Evolutionary conservation across 208 protist species (phyloP), one percentile per base, ranked within the genome.

Genomic region (Plasmodiophora brassicae): DNA sequence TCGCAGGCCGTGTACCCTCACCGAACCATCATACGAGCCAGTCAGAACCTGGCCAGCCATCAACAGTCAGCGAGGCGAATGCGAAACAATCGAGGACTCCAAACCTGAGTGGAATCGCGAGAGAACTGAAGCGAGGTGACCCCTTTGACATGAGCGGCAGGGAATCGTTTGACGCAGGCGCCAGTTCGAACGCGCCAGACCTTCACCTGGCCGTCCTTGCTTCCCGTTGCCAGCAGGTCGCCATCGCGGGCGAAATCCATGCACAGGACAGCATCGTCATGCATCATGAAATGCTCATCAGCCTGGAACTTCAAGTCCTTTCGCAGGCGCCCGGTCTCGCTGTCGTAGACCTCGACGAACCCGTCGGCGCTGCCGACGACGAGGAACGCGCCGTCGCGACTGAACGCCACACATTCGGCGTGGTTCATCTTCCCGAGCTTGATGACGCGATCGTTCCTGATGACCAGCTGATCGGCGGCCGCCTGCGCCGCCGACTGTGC

Each of bases 341-440:
- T 54, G 72, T 92, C 90, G 85, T 88, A 90, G 0, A 92, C 88
- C 89, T 92, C 90, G 0, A 92, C 43, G 39, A 92, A 92, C 0
- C 90, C 90, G 71, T 92, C 90, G 20, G 88, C 45, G 0, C 50
- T 88, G 22, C 90, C 90, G 0, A 88, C 86, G 22, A 92, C 90
- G 45, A 92, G 54, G 85, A 50, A 92, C 35, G 71, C 72, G 25
- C 90, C 90, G 45, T 92, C 90, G 39, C 88, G 90, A 0, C 88
- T 90, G 84, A 92, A 92, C 32, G 46, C 43, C 0, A 86, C 90
- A 5, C 22, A 44, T 28, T 90, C 88, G 1, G 88, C 45, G 71
- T 91, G 90, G 0, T 39, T 60, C 46, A 85, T 85, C 84, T 90
- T 89, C 22, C 90, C 90, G 39, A 90, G 90, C 46, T 87, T 71